phyloP scores from a whole-genome alignment of 1,284 basidiomycete species.

The Puccinia novopanici region DNA sequence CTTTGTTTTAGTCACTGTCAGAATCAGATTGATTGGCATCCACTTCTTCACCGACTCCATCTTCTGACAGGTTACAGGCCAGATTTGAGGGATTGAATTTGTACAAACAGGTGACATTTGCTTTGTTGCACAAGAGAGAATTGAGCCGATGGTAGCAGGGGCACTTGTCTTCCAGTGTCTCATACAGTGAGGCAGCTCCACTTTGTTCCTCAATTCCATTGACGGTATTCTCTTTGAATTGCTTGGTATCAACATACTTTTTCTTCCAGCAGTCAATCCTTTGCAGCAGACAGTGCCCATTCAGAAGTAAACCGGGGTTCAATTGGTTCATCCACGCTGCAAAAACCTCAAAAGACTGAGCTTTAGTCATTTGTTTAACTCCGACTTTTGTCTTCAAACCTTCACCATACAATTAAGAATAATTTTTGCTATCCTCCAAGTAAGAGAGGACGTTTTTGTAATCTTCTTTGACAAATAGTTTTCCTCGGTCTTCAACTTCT shows the following conservation, averaged over 20 bases:
- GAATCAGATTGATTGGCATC: too few relatives aligned
- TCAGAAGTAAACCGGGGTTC: background rate
- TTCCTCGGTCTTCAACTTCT: background rate
- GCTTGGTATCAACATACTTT: background rate
- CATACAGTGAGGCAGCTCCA: background rate
- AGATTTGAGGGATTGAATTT: background rate
- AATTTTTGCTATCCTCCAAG: background rate
- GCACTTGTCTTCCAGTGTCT: background rate
- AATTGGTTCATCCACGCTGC: background rate
- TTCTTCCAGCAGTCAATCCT: background rate
- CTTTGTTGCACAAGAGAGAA: constrained; percentile 10
- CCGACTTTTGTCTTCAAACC: background rate
- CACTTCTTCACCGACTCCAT: too few relatives aligned
- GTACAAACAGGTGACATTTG: background rate
- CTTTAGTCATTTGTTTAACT: background rate
- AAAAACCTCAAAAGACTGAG: background rate
- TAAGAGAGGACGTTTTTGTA: background rate
- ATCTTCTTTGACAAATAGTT: background rate
- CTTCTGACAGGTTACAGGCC: too few relatives aligned
- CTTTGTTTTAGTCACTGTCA: too few relatives aligned
- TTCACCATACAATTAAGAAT: background rate
- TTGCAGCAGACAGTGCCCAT: background rate
- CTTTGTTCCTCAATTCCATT: background rate
- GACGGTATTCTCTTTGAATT: background rate
- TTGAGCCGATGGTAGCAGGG: constrained; percentile 12